Percentiles rank a stretch among this genome's conserved stretches.
These are phyloP conservation scores for sorghum (Sorghum bicolor) DNA, from an alignment of 176 grass and related monocot genomes.

Conservation along the genomic window DNA sequence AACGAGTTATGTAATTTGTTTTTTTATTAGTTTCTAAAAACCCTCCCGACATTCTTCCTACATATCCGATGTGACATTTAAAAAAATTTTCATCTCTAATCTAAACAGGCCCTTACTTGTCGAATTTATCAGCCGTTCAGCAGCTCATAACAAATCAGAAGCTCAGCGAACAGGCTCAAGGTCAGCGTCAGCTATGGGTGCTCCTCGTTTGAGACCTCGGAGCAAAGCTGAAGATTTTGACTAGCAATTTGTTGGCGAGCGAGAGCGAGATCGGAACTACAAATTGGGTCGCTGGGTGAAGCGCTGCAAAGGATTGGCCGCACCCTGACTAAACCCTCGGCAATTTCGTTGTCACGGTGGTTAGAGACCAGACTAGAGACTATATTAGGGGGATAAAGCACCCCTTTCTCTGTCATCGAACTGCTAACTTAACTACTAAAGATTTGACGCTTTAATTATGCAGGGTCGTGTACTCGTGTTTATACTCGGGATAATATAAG, in stretches of 20 bases:
- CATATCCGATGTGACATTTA: no score
- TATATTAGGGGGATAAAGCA: neutral
- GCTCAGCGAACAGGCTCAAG: no score
- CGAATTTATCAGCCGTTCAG: no score
- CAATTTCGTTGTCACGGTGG: constrained; percentile 19
- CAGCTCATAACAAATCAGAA: no score
- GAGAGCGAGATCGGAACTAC: neutral
- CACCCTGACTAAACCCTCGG: neutral
- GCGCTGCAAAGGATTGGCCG: neutral
- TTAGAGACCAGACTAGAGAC: neutral
- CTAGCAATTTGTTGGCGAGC: neutral
- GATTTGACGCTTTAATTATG: neutral
- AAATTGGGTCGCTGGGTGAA: neutral
- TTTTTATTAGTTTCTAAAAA: no score
- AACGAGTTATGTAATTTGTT: no score
- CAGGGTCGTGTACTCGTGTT: neutral
- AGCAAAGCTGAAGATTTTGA: neutral
- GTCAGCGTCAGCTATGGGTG: neutral
- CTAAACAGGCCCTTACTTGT: no score
- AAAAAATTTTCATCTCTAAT: no score
- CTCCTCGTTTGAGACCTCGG: neutral
- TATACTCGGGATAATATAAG: neutral
- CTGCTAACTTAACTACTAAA: neutral
- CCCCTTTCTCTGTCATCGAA: neutral
- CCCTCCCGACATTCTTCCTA: no score